These are phyloP conservation scores for Symbiotaphrina buchneri DNA, from an alignment of 495 filamentous ascomycete species.

Conservation along the genomic window DNA sequence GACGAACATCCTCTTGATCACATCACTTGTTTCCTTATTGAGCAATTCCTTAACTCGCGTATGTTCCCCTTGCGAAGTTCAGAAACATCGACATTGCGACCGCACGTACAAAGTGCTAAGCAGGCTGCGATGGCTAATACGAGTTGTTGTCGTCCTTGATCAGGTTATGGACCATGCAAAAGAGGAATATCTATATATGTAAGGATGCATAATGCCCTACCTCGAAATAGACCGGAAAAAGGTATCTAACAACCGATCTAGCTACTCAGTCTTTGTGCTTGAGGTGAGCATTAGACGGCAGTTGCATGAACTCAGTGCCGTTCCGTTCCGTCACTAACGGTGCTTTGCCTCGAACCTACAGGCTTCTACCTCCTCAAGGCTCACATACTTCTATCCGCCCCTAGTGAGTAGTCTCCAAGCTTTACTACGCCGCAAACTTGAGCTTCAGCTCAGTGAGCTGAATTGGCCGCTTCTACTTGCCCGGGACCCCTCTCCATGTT, in stretches of 20 bases:
- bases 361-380: slow-evolving; percentile 50
- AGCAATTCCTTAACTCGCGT: slow-evolving; percentile 79
- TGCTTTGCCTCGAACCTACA: slow-evolving; percentile 7
- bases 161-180: slow-evolving; percentile 34
- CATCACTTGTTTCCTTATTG: slow-evolving; percentile 75
- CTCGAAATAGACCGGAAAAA: slow-evolving; percentile 7
- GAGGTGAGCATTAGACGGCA: no score
- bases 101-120: slow-evolving; percentile 11
- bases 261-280: slow-evolving; percentile 46
- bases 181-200: slow-evolving; percentile 78
- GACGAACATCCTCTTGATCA: slow-evolving; percentile 80
- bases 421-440: slow-evolving; percentile 1
- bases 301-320: no score
- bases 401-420: slow-evolving; percentile 18
- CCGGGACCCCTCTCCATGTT: no score
- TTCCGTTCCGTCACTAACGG: no score
- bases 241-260: slow-evolving; percentile 7
- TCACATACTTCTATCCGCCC: slow-evolving; percentile 60
- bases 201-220: slow-evolving; percentile 16
- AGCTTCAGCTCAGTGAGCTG: no score
- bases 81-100: slow-evolving; percentile 6
- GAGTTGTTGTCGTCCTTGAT: no score
- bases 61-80: slow-evolving; percentile 15
- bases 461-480: no score
- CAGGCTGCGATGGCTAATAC: slow-evolving; percentile 10